Conservation (phyloP, 2,329 filamentous ascomycete species). For the Davidsoniella eucalypti region DNA sequence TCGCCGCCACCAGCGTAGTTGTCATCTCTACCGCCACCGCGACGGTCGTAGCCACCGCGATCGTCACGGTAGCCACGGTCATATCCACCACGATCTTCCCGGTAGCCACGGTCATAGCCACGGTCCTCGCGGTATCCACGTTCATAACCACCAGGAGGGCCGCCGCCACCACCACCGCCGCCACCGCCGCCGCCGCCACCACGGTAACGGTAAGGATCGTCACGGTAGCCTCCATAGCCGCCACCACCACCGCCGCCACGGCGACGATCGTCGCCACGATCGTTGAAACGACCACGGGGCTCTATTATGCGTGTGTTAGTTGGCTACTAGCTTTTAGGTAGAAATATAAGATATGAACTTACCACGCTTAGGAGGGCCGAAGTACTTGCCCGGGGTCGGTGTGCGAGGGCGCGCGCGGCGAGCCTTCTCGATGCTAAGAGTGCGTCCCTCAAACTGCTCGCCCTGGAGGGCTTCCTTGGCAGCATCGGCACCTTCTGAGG, state of each 20-base stretch:
- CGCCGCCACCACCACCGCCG: slow-evolving; percentile 29
- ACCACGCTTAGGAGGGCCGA: slow-evolving; percentile 95
- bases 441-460: slow-evolving; percentile 87
- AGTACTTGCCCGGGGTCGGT: slow-evolving; percentile 97
- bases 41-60: slow-evolving; percentile 36
- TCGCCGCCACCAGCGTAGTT: slow-evolving; percentile 22
- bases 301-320: slow-evolving; percentile 15
- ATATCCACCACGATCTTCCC: slow-evolving; percentile 33
- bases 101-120: slow-evolving; percentile 29
- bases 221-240: slow-evolving; percentile 30
- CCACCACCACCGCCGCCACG: slow-evolving; percentile 41
- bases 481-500: slow-evolving; percentile 84
- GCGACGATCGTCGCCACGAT: slow-evolving; percentile 49
- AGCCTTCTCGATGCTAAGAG: slow-evolving; percentile 96
- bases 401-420: slow-evolving; percentile 87
- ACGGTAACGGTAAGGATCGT: slow-evolving; percentile 42
- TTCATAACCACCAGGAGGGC: slow-evolving; percentile 32
- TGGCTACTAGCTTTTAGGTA: neutral
- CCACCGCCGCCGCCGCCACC: slow-evolving; percentile 30
- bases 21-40: slow-evolving; percentile 28
- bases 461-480: slow-evolving; percentile 93
- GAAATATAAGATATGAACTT: slow-evolving; percentile 23
- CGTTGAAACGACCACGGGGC: slow-evolving; percentile 29
- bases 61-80: slow-evolving; percentile 19
- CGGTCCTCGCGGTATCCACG: slow-evolving; percentile 33